Conservation (phyloP, 2,329 filamentous ascomycete species). For the Ceratocystis cacaofunesta region DNA sequence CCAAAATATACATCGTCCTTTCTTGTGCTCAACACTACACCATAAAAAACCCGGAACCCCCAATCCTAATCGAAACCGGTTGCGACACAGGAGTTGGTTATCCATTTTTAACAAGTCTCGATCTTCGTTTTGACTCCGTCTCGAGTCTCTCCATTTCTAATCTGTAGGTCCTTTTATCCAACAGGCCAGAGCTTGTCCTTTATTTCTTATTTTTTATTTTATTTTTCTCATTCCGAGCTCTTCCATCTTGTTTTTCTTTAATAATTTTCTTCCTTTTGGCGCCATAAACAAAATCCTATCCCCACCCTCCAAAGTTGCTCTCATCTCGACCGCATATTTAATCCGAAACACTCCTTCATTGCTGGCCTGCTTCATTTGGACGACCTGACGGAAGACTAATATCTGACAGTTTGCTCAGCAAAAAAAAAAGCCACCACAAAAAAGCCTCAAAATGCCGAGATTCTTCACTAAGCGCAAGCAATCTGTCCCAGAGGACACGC, state of each 20-base stretch:
- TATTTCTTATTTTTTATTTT: background rate
- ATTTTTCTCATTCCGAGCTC: background rate
- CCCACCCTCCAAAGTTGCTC: background rate
- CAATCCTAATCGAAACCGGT: background rate
- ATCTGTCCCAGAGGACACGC: slow-evolving; percentile 37
- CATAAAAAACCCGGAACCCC: slow-evolving; percentile 3
- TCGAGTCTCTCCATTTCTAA: background rate
- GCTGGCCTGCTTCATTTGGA: background rate
- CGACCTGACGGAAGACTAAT: background rate
- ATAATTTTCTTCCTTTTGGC: background rate
- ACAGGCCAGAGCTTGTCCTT: background rate
- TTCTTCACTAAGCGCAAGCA: slow-evolving; percentile 49
- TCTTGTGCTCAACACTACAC: background rate
- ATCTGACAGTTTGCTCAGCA: background rate
- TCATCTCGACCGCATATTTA: background rate
- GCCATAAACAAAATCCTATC: slow-evolving; percentile 3
- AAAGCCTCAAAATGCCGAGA: slow-evolving; percentile 40
- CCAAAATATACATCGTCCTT: background rate
- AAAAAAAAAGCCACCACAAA: background rate
- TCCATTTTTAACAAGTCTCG: background rate
- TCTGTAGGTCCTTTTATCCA: background rate
- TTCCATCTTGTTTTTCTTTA: background rate
- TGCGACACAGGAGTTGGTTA: background rate
- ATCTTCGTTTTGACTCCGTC: background rate
- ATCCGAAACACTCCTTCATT: slow-evolving; percentile 1